These are phyloP conservation scores for Adiantum capillusveneris DNA, from an alignment of 75 land plant genomes.

Conservation along the genomic window DNA sequence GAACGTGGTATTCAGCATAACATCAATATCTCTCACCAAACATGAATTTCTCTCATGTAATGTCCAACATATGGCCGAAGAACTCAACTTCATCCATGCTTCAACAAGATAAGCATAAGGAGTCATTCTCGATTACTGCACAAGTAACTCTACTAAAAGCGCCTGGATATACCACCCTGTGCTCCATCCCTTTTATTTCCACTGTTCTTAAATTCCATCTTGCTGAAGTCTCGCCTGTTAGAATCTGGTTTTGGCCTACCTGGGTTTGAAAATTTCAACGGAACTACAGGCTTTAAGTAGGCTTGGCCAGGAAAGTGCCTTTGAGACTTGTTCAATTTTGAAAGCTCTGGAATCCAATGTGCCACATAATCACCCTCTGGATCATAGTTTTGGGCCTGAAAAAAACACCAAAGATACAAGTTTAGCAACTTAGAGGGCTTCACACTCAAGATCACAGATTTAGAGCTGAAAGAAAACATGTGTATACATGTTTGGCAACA, in stretches of 20 bases:
- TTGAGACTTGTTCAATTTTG: conserved; percentile 44
- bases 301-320: conserved; percentile 73
- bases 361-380: conserved; percentile 92
- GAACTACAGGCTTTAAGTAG: conserved; percentile 67
- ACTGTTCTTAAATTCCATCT: background rate
- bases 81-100: too few relatives aligned
- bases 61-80: too few relatives aligned
- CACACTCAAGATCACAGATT: background rate
- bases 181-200: background rate
- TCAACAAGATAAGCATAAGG: too few relatives aligned
- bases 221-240: background rate
- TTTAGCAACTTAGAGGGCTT: too few relatives aligned
- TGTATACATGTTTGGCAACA: too few relatives aligned
- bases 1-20: too few relatives aligned
- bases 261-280: conserved; percentile 59
- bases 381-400: conserved; percentile 89
- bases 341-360: conserved; percentile 74
- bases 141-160: too few relatives aligned
- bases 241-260: background rate
- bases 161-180: background rate
- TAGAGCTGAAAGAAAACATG: too few relatives aligned
- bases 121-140: too few relatives aligned
- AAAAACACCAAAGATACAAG: too few relatives aligned
- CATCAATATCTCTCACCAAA: too few relatives aligned
- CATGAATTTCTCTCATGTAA: too few relatives aligned